Evolutionary conservation across 495 filamentous ascomycete species (phyloP), one percentile per base, ranked within the genome.

Genomic region (Xylaria flabelliformis): DNA sequence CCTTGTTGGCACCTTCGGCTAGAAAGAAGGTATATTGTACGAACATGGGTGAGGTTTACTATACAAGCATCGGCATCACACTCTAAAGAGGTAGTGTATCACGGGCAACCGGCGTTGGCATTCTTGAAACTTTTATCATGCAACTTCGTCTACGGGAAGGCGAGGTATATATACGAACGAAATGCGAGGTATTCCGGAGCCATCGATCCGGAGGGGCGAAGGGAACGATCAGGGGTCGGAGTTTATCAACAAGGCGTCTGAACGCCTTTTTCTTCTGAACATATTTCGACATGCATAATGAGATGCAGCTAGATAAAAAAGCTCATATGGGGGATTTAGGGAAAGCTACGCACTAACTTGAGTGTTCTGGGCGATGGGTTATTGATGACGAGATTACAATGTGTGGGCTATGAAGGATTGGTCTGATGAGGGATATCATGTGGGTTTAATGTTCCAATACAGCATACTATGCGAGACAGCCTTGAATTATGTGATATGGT

Each of bases 101-200:
- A 53, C 53, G 32, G 69, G 69, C 48, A 6, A 34, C 21, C n/a
- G 69, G 53, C 48, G 58, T 71, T 71, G 48, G 42, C 65, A 56
- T 42, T 41, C 29, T 41, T 21, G 34, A 21, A n/a, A 41, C 42
- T 56, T 46, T 62, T 64, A 42, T 64, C n/a, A 46, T 42, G n/a
- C 8, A 12, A 32, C 42, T 19, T 42, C 36, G 5, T 39, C n/a
- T 13, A 39, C 7, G 64, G 4, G 46, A 59, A 63, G 39, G 21
- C 21, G 24, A 41, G 68, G 68, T 41, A 63, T 53, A 70, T 48
- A 70, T 44, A 51, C 17, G 15, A 46, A 24, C 36, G 55, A 32
- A 26, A 41, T 69, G 21, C 5, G 19, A 42, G 19, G 17, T 13
- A 51, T 44, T 61, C 32, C n/a, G 26, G 61, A 46, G 55, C 55